These are phyloP conservation scores for Alternaria novae-zelandiae DNA, from an alignment of 2,329 filamentous ascomycete species.

Conservation along the genomic window DNA sequence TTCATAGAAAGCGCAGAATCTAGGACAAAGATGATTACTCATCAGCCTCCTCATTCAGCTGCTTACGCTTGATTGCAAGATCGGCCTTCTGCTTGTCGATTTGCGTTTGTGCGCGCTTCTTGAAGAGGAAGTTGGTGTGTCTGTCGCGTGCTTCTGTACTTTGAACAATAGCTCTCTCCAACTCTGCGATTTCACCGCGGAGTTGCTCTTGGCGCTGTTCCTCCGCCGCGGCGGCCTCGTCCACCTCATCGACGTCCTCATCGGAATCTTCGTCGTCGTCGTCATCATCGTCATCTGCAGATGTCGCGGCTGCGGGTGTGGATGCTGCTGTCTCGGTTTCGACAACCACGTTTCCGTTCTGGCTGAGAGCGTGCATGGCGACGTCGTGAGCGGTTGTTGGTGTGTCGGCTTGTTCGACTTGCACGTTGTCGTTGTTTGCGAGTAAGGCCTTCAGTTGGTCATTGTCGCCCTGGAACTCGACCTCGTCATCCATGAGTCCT, in stretches of 20 bases:
- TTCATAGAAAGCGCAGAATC: background rate
- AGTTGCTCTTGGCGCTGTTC: conserved; percentile 55
- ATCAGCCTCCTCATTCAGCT: conserved; percentile 41
- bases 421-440: conserved; percentile 30
- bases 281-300: conserved; percentile 50
- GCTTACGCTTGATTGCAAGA: conserved; percentile 62
- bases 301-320: conserved; percentile 42
- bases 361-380: conserved; percentile 46
- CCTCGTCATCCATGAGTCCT: conserved; percentile 46
- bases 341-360: conserved; percentile 33
- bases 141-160: conserved; percentile 52
- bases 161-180: conserved; percentile 58
- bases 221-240: conserved; percentile 56
- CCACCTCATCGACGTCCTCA: conserved; percentile 54
- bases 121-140: conserved; percentile 57
- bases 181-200: conserved; percentile 61
- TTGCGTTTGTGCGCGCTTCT: conserved; percentile 56
- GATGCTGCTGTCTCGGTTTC: conserved; percentile 41
- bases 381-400: conserved; percentile 46
- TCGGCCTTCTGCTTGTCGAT: conserved; percentile 55
- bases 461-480: conserved; percentile 37
- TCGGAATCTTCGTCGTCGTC: conserved; percentile 54
- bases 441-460: conserved; percentile 43
- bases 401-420: conserved; percentile 41
- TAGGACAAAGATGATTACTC: conserved; percentile 7